Base-by-base conservation (phyloP, 805 yeast species). In the Komagataella populi region DNA sequence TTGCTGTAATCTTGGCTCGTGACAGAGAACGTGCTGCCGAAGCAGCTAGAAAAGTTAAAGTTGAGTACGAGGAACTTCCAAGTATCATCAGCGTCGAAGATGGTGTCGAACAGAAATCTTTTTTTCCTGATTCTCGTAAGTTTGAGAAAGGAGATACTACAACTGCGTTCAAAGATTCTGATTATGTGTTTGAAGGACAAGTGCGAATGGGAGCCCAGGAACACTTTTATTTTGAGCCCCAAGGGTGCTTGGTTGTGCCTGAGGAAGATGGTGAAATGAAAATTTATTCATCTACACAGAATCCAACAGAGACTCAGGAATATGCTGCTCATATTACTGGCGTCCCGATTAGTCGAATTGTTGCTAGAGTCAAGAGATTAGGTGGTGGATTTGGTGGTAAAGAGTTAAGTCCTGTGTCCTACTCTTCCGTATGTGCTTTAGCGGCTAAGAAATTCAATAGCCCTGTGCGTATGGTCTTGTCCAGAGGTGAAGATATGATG, bases 341-440 rank as follows among this genome's bases (percentile, higher is more conserved):
- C 12, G 71, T 72, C 10, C 73, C 76, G 3, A 63, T 71, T 4
- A 63, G 67, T 46, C 63, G 68, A 46, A 63, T 73, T 51, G 75
- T 72, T 8, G 63, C 63, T 22, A 60, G 69, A 16, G 72, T 66
- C 16, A 73, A 73, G 55, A 61, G 77, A 49, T 57, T 73, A 4
- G 78, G 78, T 23, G 78, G 78, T 49, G 78, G 78, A 1, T 73
- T 73, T 55, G 78, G 78, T 22, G 78, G 78, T 48, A 73, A 73
- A 53, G 78, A 73, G 55, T 66, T 73, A 3, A 60, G 77, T 48
- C 61, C 73, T 4, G 62, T 71, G 22, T 73, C 63, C 50, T 54
- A 65, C 17, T 65, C 74, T 1, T 61, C 71, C 2, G 50, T 72
- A 39, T 70, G 72, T 1, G 66, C 72, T 6, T 60, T 72, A 7